phyloP scores from a whole-genome alignment of 441 rosid genomes.

The Raphanus hybrid region DNA sequence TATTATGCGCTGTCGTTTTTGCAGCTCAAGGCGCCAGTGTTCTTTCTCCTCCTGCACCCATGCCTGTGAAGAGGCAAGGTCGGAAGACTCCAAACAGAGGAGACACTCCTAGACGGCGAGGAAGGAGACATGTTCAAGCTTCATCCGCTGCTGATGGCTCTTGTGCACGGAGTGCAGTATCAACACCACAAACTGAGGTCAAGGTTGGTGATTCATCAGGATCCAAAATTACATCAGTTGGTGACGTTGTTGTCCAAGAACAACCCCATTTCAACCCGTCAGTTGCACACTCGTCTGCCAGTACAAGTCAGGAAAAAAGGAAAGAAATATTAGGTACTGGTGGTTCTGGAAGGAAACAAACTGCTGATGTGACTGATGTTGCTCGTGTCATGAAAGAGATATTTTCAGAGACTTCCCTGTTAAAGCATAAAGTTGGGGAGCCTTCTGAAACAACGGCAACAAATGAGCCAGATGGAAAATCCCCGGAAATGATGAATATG shows the following conservation, averaged over 20 bases:
- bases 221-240: constrained; percentile 37
- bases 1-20: constrained; percentile 36
- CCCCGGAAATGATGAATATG: constrained; percentile 5
- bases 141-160: constrained; percentile 59
- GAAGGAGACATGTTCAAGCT: constrained; percentile 60
- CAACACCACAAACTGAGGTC: constrained; percentile 39
- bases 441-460: constrained; percentile 36
- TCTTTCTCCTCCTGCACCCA: constrained; percentile 38
- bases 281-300: background rate
- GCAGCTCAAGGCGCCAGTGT: constrained; percentile 45
- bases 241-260: constrained; percentile 44
- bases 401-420: constrained; percentile 68
- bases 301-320: constrained; percentile 48
- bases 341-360: constrained; percentile 55
- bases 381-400: constrained; percentile 87
- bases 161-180: constrained; percentile 46
- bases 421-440: constrained; percentile 57
- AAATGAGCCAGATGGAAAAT: constrained; percentile 10
- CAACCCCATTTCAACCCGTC: constrained; percentile 31
- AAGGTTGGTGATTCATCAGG: constrained; percentile 43
- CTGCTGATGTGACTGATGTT: constrained; percentile 74
- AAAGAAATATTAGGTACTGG: constrained; percentile 48
- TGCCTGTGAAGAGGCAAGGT: constrained; percentile 55
- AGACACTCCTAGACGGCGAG: constrained; percentile 71
- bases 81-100: constrained; percentile 58